phyloP scores from a whole-genome alignment of 805 yeast genomes.

The Isabelozyma pseudorhagii region DNA sequence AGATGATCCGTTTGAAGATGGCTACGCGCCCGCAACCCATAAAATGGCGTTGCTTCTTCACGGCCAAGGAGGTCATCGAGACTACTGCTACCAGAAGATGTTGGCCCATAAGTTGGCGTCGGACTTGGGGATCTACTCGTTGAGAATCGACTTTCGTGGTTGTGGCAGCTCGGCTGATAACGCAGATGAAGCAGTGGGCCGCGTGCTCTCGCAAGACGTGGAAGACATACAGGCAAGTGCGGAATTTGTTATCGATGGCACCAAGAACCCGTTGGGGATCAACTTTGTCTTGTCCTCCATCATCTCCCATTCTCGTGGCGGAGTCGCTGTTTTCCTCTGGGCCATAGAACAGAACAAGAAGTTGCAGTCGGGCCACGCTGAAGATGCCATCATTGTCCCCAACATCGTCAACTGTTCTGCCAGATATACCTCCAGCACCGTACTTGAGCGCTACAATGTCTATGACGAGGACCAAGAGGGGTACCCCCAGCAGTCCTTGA shows the following conservation, averaged over 20 bases:
- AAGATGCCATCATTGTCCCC: constrained; percentile 50
- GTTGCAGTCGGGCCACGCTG: constrained; percentile 17
- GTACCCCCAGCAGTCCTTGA: constrained; percentile 22
- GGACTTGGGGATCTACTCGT: constrained; percentile 57
- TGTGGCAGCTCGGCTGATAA: constrained; percentile 73
- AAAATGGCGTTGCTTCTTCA: constrained; percentile 66
- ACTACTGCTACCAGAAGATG: constrained; percentile 67
- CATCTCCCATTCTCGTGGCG: constrained; percentile 80
- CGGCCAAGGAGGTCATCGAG: constrained; percentile 83
- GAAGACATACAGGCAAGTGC: constrained; percentile 55
- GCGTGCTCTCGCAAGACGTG: constrained; percentile 61
- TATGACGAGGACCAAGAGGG: constrained; percentile 14
- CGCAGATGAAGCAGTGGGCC: constrained; percentile 39
- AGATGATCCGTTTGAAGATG: constrained; percentile 19
- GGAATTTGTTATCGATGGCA: constrained; percentile 25
- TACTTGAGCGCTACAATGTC: constrained; percentile 36
- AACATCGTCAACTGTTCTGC: constrained; percentile 71
- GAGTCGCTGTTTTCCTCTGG: constrained; percentile 73
- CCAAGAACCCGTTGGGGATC: constrained; percentile 34
- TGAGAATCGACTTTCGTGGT: constrained; percentile 82
- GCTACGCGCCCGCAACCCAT: constrained; percentile 39
- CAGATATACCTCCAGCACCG: constrained; percentile 54
- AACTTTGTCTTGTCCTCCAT: constrained; percentile 52
- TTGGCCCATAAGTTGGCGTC: constrained; percentile 60
- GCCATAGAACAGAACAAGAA: constrained; percentile 45